Evolutionary conservation across 345 rosid species (phyloP), one percentile per base, ranked within the genome.

Genomic region (Sisymbrium irio): DNA sequence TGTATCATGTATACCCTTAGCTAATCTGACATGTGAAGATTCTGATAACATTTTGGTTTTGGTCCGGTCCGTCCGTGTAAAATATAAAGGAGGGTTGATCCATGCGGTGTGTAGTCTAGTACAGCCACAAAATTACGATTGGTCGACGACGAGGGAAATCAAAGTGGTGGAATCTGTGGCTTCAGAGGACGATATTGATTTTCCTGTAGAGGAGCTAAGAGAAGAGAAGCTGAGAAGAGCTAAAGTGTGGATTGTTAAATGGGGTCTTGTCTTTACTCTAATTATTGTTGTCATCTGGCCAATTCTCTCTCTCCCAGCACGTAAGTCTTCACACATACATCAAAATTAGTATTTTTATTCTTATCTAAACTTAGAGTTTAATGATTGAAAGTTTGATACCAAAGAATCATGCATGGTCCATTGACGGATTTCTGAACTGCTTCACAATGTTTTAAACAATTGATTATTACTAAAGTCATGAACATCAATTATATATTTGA

Each of bases 131-230:
- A 84, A 88, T 63, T 91, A 91, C 44, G 85, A 85, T 17, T 93
- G 97, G 98, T 89, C 85, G 3, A 86, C 90, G 13, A 91, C 98
- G 2, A 93, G 79, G 67, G 83, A 85, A 80, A 93, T 93, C 69
- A 91, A 94, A 45, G 74, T 73, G 81, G 98, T 93, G 3, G 98
- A 90, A 77, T 86, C 84, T 78, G 89, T 77, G 7, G 56, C 50
- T 36, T 75, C 58, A 69, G 54, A 54, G 20, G 71, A 69, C n/a
- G 53, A 28, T 1, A 2, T 1, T 60, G 89, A 86, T 67, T 73
- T 85, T 65, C 89, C 86, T 0, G 75, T 30, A 3, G 97, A 86
- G 17, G 97, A 93, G 83, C 82, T 86, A 67, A 79, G 85, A 74
- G 96, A 91, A 61, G 97, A 90, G 75, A 86, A 86, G 69, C 82